These are phyloP conservation scores for Cryptococcus sp. DNA, from an alignment of 1,284 basidiomycete genomes.

Conservation along the genomic window DNA sequence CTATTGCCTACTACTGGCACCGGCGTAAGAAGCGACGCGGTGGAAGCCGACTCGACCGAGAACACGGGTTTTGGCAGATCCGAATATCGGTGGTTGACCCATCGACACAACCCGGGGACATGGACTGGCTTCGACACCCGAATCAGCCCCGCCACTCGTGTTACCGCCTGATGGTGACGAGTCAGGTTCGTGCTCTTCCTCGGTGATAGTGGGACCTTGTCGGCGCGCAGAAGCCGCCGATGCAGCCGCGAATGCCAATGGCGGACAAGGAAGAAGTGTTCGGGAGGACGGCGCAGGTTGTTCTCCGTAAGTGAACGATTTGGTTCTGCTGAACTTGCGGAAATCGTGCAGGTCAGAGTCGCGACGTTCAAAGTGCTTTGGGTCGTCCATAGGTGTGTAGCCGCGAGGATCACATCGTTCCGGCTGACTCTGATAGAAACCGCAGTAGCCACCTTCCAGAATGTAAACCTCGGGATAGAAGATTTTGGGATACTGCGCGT, in stretches of 20 bases:
- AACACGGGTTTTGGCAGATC: constrained; percentile 41
- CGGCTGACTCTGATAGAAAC: constrained; percentile 63
- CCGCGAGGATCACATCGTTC: constrained; percentile 74
- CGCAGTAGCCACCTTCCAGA: constrained; percentile 91
- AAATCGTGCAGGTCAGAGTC: constrained; percentile 87
- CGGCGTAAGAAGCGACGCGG: constrained; percentile 38
- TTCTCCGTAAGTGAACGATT: constrained; percentile 86
- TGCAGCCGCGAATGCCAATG: constrained; percentile 47
- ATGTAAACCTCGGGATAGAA: constrained; percentile 98
- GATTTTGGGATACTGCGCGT: constrained; percentile 84
- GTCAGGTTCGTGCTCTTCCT: constrained; percentile 42
- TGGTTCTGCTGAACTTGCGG: constrained; percentile 82
- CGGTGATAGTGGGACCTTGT: constrained; percentile 30
- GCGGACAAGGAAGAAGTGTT: constrained; percentile 35
- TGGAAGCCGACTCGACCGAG: constrained; percentile 31
- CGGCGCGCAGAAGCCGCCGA: constrained; percentile 42
- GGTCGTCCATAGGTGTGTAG: constrained; percentile 95
- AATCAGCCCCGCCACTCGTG: constrained; percentile 15
- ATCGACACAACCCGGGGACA: constrained; percentile 36
- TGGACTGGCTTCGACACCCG: constrained; percentile 32
- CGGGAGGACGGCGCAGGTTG: constrained; percentile 16
- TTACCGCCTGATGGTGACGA: constrained; percentile 27
- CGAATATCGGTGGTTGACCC: constrained; percentile 45
- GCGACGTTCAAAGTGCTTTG: constrained; percentile 73
- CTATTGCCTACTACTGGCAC: constrained; percentile 14